Percentiles rank a stretch among this genome's conserved stretches.
Evolutionary conservation across 495 filamentous ascomycete species (phyloP).

Genomic region (Tetracladium marchalianum): DNA sequence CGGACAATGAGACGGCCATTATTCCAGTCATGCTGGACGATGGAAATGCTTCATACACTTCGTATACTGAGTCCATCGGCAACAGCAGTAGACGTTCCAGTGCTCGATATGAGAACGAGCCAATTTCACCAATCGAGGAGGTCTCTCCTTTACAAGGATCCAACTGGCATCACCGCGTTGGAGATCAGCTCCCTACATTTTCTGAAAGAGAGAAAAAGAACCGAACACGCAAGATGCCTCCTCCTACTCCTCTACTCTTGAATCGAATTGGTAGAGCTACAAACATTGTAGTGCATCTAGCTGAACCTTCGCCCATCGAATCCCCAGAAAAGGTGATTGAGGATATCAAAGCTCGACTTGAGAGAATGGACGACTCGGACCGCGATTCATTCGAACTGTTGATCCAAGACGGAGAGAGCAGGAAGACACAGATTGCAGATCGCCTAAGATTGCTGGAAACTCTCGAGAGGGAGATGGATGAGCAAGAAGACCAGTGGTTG

Average conservation of each 20-base stretch:
- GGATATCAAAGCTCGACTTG: conserved; percentile 39
- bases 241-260: conserved; percentile 37
- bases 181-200: conserved; percentile 43
- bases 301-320: conserved; percentile 30
- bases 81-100: neutral
- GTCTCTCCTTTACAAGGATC: neutral
- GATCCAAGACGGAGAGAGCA: neutral
- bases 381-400: conserved; percentile 7
- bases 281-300: conserved; percentile 12
- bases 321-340: conserved; percentile 36
- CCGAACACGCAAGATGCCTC: conserved; percentile 28
- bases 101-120: neutral
- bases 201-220: conserved; percentile 27
- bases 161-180: conserved; percentile 40
- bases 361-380: conserved; percentile 18
- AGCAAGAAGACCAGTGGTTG: conserved; percentile 40
- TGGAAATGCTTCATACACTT: neutral
- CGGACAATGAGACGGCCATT: conserved; percentile 9
- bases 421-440: conserved; percentile 2
- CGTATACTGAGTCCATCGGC: neutral
- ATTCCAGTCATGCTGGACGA: conserved; percentile 29
- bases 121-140: too few relatives aligned
- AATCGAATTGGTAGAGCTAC: conserved; percentile 26
- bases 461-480: conserved; percentile 42
- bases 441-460: conserved; percentile 34